Evolutionary conservation across 2,329 filamentous ascomycete genomes (phyloP).

Genomic region (Alternaria hordeiaustralica): DNA sequence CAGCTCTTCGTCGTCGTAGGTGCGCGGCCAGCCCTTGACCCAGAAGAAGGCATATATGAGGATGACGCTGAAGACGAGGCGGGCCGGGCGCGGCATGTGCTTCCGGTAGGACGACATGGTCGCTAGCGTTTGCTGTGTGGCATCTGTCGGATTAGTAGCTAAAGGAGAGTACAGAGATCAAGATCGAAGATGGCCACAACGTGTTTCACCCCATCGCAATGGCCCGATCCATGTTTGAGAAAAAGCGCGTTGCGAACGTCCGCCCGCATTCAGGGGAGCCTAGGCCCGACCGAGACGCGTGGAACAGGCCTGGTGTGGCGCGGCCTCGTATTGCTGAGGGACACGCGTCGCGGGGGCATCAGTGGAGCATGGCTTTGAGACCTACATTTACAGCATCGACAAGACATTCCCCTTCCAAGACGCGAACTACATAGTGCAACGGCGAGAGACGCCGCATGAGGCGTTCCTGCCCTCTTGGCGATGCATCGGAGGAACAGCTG

Average conservation of each 20-base stretch:
- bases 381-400: too few relatives aligned
- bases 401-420: neutral
- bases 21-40: constrained; percentile 42
- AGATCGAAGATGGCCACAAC: neutral
- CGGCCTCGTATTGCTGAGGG: neutral
- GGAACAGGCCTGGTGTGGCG: constrained; percentile 12
- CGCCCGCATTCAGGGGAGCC: constrained; percentile 14
- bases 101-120: constrained; percentile 32
- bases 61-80: constrained; percentile 25
- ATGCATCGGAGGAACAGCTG: neutral
- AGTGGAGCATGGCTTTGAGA: neutral
- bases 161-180: neutral
- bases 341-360: constrained; percentile 11
- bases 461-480: neutral
- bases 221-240: neutral
- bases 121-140: constrained; percentile 14
- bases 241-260: constrained; percentile 1
- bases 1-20: constrained; percentile 43
- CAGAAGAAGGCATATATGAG: constrained; percentile 38
- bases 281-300: constrained; percentile 8
- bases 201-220: constrained; percentile 11
- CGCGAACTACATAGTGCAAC: neutral
- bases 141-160: constrained; percentile 12
- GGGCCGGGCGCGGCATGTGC: constrained; percentile 30
- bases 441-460: neutral